These are phyloP conservation scores for Perkinsus marinus DNA, from an alignment of 169 alveolate species.

Conservation along the genomic window DNA sequence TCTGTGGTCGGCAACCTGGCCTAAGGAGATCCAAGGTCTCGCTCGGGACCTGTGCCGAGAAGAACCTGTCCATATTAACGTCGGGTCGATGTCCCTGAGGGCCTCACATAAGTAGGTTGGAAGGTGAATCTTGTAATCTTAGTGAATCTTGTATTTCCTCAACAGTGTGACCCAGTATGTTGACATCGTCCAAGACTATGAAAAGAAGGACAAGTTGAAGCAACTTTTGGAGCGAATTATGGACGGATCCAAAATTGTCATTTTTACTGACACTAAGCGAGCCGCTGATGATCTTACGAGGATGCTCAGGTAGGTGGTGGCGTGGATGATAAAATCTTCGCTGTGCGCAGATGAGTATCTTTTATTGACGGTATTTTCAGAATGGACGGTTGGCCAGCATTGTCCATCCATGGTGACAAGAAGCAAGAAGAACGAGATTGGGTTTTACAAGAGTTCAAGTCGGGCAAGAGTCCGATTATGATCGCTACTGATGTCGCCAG, in stretches of 20 bases:
- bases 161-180: background rate
- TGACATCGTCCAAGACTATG: constrained; percentile 50
- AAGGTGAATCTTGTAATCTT: background rate
- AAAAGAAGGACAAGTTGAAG: constrained; percentile 34
- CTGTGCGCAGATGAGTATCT: background rate
- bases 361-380: background rate
- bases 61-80: constrained; percentile 88
- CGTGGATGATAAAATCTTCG: no score
- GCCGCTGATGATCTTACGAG: constrained; percentile 28
- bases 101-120: constrained; percentile 57
- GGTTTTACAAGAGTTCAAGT: constrained; percentile 84
- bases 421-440: constrained; percentile 76
- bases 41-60: constrained; percentile 82
- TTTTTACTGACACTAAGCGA: constrained; percentile 72
- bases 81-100: constrained; percentile 76
- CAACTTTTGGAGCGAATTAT: constrained; percentile 37
- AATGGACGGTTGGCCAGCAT: constrained; percentile 78
- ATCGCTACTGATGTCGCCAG: constrained; percentile 99
- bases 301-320: background rate
- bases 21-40: constrained; percentile 81
- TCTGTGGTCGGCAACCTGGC: constrained; percentile 98
- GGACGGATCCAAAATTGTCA: constrained; percentile 63
- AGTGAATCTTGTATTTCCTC: background rate
- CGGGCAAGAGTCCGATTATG: constrained; percentile 78
- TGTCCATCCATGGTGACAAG: constrained; percentile 94